Percentiles rank a stretch among this genome's conserved stretches.
These are phyloP conservation scores for Euphrasia confusa DNA, from an alignment of 257 asterid species.

Conservation along the genomic window DNA sequence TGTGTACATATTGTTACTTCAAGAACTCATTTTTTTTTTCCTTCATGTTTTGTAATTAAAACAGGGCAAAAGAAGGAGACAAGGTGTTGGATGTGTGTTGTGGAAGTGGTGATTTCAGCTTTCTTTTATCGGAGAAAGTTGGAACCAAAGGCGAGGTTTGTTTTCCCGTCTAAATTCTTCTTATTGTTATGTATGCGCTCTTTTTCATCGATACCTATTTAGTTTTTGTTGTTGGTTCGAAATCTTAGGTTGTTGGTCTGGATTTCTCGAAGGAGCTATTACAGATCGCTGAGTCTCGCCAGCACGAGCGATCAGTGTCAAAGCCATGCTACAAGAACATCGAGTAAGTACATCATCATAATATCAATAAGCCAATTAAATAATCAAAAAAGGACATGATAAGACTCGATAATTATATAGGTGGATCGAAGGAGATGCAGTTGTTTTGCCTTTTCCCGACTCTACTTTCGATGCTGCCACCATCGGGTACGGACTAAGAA, in stretches of 20 bases:
- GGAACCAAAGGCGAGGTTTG: slow-evolving; percentile 52
- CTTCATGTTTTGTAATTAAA: background rate
- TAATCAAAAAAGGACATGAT: background rate
- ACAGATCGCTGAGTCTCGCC: slow-evolving; percentile 45
- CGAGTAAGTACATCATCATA: slow-evolving; percentile 32
- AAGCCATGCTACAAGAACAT: slow-evolving; percentile 49
- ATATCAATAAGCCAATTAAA: background rate
- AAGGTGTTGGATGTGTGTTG: slow-evolving; percentile 59
- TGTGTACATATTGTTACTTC: background rate
- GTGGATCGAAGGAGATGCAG: slow-evolving; percentile 65
- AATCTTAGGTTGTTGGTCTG: slow-evolving; percentile 48
- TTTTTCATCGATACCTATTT: background rate
- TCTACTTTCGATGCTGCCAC: slow-evolving; percentile 55
- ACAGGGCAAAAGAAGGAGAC: slow-evolving; percentile 54
- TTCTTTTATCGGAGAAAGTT: slow-evolving; percentile 55
- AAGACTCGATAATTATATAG: slow-evolving; percentile 24
- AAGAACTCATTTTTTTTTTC: background rate
- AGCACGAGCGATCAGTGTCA: slow-evolving; percentile 27
- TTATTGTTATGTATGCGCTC: background rate
- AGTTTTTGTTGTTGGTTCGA: background rate
- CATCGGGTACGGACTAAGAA: slow-evolving; percentile 55
- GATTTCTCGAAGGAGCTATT: slow-evolving; percentile 61
- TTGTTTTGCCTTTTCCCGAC: slow-evolving; percentile 47
- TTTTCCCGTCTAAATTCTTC: slow-evolving; percentile 10
- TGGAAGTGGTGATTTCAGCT: slow-evolving; percentile 69